These are phyloP conservation scores for Lecanicillium sp. DNA, from an alignment of 2,329 filamentous ascomycete species.

Conservation along the genomic window DNA sequence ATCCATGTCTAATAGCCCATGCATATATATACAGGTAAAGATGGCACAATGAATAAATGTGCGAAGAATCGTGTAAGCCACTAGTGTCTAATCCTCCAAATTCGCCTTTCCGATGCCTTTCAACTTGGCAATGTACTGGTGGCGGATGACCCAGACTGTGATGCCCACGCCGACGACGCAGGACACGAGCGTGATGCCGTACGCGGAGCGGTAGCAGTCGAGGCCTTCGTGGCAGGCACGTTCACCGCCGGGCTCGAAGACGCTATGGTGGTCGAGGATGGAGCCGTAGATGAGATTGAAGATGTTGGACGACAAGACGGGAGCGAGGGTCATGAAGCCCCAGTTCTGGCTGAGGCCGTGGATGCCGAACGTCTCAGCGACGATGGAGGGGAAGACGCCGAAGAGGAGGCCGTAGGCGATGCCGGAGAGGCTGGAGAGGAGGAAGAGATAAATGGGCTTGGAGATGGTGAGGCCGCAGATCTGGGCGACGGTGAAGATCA, in stretches of 20 bases:
- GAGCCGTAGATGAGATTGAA: constrained; percentile 89
- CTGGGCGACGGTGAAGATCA: constrained; percentile 76
- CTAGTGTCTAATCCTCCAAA: constrained; percentile 33
- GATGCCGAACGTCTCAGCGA: constrained; percentile 87
- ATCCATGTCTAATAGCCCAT: background rate
- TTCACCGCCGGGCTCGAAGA: constrained; percentile 61
- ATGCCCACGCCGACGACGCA: constrained; percentile 64
- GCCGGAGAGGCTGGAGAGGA: constrained; percentile 79
- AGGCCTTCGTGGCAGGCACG: constrained; percentile 71
- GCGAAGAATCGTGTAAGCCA: background rate
- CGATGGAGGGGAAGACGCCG: constrained; percentile 84
- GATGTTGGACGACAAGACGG: constrained; percentile 79
- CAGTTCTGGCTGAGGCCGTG: constrained; percentile 88
- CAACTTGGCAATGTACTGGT: constrained; percentile 41
- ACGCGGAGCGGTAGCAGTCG: constrained; percentile 74
- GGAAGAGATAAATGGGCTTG: constrained; percentile 69
- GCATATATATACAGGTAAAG: constrained; percentile 8
- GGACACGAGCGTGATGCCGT: constrained; percentile 68
- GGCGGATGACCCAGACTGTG: constrained; percentile 63
- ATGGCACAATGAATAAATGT: background rate
- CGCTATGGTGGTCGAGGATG: constrained; percentile 76
- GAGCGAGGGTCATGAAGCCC: constrained; percentile 89
- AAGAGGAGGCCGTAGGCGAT: constrained; percentile 91
- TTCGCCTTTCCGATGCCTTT: constrained; percentile 33
- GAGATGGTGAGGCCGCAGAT: constrained; percentile 66